Evolutionary conservation across 257 asterid species (phyloP).

Genomic region (Lycium barbarum): DNA sequence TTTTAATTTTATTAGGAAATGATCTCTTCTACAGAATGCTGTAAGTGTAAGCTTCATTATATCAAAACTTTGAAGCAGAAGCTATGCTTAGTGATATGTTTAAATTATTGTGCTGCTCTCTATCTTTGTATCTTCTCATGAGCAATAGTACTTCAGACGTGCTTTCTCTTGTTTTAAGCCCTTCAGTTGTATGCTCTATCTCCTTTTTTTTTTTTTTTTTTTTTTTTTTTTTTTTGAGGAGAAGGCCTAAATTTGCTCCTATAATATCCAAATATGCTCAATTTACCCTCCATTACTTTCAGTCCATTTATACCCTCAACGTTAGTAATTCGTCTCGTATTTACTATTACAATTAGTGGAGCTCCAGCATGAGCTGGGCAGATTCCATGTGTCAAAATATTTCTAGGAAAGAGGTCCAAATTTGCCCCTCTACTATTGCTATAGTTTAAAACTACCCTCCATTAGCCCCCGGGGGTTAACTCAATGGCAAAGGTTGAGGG

Average conservation of each 20-base stretch:
- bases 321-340: neutral
- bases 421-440: neutral
- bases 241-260: neutral
- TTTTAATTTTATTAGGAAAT: neutral
- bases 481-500: neutral
- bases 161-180: neutral
- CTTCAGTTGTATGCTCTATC: neutral
- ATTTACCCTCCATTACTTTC: neutral
- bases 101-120: neutral
- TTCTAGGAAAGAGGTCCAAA: neutral
- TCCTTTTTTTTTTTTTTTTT: neutral
- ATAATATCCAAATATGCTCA: neutral
- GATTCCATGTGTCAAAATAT: neutral
- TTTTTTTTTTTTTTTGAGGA: neutral
- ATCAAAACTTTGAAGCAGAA: neutral
- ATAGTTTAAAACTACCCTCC: neutral
- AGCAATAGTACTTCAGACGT: neutral
- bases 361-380: neutral
- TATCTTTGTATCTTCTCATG: neutral
- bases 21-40: neutral
- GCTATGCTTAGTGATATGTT: conserved; percentile 12
- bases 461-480: neutral
- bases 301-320: neutral
- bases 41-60: neutral
- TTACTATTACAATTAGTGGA: neutral